Conservation (phyloP, 768 basidiomycete genomes). For the Pseudohyphozyma bogoriensis region DNA sequence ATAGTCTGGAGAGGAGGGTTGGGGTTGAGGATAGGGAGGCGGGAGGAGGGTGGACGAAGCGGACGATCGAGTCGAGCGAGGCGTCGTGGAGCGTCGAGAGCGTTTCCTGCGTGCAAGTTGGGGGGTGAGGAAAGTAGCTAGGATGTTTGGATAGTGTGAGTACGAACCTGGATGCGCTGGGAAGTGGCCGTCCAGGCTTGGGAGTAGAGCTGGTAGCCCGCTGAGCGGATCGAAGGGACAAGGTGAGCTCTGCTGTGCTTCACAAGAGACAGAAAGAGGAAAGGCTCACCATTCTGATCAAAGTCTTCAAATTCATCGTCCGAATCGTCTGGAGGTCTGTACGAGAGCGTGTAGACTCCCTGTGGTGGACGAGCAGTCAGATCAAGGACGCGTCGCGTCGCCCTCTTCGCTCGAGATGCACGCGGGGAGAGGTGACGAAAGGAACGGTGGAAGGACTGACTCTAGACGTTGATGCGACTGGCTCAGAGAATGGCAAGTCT, state of each 20-base stretch:
- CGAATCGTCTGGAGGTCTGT: background rate
- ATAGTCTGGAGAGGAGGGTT: background rate
- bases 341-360: conserved; percentile 20
- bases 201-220: background rate
- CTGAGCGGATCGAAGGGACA: background rate
- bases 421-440: no score
- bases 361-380: background rate
- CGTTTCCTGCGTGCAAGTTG: background rate
- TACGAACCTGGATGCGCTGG: conserved; percentile 4
- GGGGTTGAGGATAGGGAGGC: background rate
- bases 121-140: background rate
- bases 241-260: background rate
- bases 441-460: conserved; percentile 5
- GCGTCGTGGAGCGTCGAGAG: conserved; percentile 19
- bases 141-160: fast-evolving
- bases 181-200: conserved; percentile 4
- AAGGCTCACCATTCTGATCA: background rate
- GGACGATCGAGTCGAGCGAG: conserved; percentile 21
- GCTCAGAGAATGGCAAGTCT: conserved; percentile 13
- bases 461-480: conserved; percentile 16
- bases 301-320: background rate
- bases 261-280: no score
- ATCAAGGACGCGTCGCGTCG: background rate
- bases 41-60: background rate
- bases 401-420: no score